Evolutionary conservation across 2,329 filamentous ascomycete genomes (phyloP).

Genomic region (Rutstroemia sp.): DNA sequence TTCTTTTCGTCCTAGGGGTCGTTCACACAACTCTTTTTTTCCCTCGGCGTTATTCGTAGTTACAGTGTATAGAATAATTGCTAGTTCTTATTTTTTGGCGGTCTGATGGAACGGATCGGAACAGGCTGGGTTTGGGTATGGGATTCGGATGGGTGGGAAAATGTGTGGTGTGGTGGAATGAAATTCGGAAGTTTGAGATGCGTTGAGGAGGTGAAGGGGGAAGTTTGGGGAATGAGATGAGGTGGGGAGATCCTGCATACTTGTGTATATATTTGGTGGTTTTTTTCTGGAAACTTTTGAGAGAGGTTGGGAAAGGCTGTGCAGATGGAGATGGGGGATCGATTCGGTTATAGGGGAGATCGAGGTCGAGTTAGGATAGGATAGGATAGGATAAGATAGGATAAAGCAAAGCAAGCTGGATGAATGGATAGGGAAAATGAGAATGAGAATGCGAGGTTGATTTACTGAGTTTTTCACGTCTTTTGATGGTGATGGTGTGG

Average conservation of each 20-base stretch:
- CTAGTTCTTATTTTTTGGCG: background rate
- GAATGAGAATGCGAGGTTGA: too few relatives aligned
- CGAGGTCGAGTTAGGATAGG: too few relatives aligned
- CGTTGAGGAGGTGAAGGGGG: too few relatives aligned
- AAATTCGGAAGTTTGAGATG: background rate
- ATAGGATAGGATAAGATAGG: too few relatives aligned
- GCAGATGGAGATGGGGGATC: too few relatives aligned
- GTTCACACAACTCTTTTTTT: background rate
- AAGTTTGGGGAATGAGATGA: background rate
- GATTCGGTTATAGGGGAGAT: too few relatives aligned
- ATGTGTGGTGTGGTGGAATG: background rate
- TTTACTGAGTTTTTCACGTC: too few relatives aligned
- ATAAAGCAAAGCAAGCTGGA: too few relatives aligned
- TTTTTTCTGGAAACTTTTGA: background rate
- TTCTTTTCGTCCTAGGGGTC: background rate
- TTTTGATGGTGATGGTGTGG: too few relatives aligned
- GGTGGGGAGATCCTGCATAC: background rate
- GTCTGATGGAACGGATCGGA: background rate
- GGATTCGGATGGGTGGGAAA: background rate
- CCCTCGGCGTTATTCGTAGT: too few relatives aligned
- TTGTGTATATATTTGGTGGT: background rate
- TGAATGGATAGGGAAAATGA: too few relatives aligned
- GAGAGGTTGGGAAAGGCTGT: background rate
- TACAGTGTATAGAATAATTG: background rate
- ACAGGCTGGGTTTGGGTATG: background rate